Evolutionary conservation across 208 protist genomes (phyloP).

Genomic region (Strigomonas galati): DNA sequence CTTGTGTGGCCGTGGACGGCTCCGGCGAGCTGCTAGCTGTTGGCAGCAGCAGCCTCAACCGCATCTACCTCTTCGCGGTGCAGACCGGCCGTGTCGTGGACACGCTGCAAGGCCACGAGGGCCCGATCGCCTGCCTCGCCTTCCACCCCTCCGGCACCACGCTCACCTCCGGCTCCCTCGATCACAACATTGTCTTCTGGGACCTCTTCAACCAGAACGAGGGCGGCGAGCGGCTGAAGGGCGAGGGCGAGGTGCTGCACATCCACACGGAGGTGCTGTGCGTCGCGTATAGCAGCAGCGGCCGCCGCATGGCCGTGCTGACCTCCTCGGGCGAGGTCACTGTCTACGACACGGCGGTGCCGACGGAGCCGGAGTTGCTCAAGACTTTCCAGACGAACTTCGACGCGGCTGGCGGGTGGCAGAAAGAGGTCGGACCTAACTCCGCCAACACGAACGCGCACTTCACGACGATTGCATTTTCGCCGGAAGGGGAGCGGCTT

Average conservation of each 20-base stretch:
- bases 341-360: conserved; percentile 82
- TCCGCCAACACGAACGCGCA: conserved; percentile 77
- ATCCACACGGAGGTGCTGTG: conserved; percentile 81
- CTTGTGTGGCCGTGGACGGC: conserved; percentile 91
- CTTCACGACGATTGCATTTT: conserved; percentile 87
- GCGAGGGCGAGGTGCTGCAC: conserved; percentile 77
- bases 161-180: conserved; percentile 81
- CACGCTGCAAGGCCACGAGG: conserved; percentile 87
- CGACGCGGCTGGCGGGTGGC: conserved; percentile 85
- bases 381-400: conserved; percentile 83
- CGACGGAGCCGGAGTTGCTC: conserved; percentile 81
- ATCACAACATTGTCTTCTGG: conserved; percentile 89
- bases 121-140: conserved; percentile 77
- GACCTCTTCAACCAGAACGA: conserved; percentile 87
- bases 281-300: conserved; percentile 82
- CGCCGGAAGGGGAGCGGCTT: conserved; percentile 85
- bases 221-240: conserved; percentile 82
- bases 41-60: conserved; percentile 74
- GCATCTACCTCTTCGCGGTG: conserved; percentile 89
- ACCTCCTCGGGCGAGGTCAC: conserved; percentile 81
- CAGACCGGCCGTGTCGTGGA: conserved; percentile 91
- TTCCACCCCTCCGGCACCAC: conserved; percentile 88
- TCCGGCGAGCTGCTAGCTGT: conserved; percentile 88
- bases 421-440: conserved; percentile 74
- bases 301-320: conserved; percentile 79